These are phyloP conservation scores for Lactarius hatsudake DNA, from an alignment of 768 basidiomycete genomes.

Conservation along the genomic window DNA sequence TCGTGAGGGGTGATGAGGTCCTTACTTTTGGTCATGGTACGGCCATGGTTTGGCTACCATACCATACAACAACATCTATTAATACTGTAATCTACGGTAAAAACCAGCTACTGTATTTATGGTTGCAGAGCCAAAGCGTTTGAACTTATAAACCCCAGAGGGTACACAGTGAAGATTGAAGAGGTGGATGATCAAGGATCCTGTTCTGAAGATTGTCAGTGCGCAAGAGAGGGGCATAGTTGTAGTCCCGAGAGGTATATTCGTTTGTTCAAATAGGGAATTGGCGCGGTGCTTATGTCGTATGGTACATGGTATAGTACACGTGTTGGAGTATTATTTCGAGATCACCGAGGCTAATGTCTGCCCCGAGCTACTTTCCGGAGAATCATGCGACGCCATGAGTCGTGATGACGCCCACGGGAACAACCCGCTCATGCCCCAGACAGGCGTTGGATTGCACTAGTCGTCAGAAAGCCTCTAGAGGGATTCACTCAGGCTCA, in stretches of 20 bases:
- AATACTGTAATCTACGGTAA: no score
- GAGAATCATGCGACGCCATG: neutral
- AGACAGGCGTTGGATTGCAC: neutral
- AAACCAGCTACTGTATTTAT: no score
- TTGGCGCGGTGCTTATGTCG: neutral
- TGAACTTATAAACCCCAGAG: no score
- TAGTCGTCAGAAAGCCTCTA: neutral
- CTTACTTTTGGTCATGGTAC: no score
- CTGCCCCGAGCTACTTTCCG: neutral
- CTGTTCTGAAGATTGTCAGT: no score
- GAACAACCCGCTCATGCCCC: neutral
- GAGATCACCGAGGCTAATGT: neutral
- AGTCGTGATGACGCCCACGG: neutral
- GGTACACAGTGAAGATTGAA: no score
- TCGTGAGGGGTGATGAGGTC: no score
- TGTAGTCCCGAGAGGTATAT: neutral
- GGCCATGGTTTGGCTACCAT: no score
- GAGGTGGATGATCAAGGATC: no score
- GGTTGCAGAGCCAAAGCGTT: no score
- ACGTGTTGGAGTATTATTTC: conserved; percentile 29
- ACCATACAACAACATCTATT: no score
- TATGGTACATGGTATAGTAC: neutral
- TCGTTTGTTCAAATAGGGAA: neutral
- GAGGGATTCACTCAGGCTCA: neutral
- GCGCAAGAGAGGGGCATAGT: no score